Conservation (phyloP, 805 yeast genomes). For the Yarrowia sp. region DNA sequence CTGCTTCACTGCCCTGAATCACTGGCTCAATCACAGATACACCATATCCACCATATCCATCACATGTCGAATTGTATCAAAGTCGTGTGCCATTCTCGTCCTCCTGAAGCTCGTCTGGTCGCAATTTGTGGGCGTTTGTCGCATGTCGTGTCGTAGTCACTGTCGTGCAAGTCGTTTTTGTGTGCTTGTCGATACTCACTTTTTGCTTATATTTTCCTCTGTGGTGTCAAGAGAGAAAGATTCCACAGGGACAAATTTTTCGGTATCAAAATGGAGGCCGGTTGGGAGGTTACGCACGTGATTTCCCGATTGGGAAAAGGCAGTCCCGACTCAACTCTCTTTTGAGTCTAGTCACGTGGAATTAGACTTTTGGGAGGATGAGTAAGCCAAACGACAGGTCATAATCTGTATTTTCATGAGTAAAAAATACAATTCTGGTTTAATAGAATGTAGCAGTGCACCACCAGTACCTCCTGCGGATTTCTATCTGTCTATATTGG, state of each 20-base stretch:
- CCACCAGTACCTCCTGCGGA: too few species aligned
- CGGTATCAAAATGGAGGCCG: constrained; percentile 21
- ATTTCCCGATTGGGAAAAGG: constrained; percentile 23
- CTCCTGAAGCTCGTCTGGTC: background rate
- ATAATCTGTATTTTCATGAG: background rate
- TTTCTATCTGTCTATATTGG: too few species aligned
- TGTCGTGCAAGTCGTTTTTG: background rate
- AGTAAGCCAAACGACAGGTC: background rate
- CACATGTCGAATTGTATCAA: too few species aligned
- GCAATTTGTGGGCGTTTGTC: background rate
- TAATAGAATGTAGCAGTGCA: too few species aligned
- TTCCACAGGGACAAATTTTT: constrained; percentile 22
- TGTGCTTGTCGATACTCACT: constrained; percentile 21
- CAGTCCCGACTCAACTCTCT: constrained; percentile 10
- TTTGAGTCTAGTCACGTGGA: constrained; percentile 10
- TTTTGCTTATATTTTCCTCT: constrained; percentile 26
- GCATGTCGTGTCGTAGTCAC: background rate
- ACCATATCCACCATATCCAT: too few species aligned
- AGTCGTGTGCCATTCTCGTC: too few species aligned
- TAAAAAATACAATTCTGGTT: too few species aligned
- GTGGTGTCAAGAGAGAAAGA: constrained; percentile 27
- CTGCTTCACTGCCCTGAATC: too few species aligned
- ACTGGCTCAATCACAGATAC: background rate
- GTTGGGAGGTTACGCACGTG: constrained; percentile 24
- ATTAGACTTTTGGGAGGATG: background rate